Base-by-base conservation (phyloP, 1,284 basidiomycete species). In the Cerioporus squamosus region DNA sequence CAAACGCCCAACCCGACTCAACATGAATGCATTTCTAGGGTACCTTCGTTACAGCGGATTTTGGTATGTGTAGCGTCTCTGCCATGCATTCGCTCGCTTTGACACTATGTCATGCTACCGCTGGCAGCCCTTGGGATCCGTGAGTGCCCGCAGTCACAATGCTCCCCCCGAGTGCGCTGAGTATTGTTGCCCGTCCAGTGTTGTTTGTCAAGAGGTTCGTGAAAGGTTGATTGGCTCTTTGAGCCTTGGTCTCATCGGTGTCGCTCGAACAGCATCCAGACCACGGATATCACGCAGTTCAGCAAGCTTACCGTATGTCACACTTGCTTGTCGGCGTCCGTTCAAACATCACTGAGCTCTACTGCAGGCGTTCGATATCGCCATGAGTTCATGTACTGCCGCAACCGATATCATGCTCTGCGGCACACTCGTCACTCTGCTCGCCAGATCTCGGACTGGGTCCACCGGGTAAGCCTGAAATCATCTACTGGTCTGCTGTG, bases 141-240 rank as follows among this genome's bases (percentile, higher is more conserved):
- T 63, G 42, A 9, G 61, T 55, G 9, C 8, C 8, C n/a, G 12
- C n/a, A 42, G 15, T 9, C n/a, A 12, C n/a, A 22, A 14, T 10
- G 8, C 15, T 18, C 5, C 29, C 5, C 6, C 38, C 14, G 17
- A 14, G 22, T 20, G 36, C 2, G 20, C 40, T 44, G 6, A 15
- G 4, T 9, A 22, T 9, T 14, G 20, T 17, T 23, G 20, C 20
- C 23, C n/a, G 17, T 22, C 18, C 23, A 63, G 62, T 60, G 2
- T 51, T 64, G 3, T 64, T 59, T 39, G n/a, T 58, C 23, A 61
- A 61, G 43, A 59, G 56, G 62, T 56, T 36, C 33, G 33, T 36
- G 33, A 10, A 10, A 36, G 33, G 8, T 10, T 6, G 3, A 36
- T 36, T 7, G 14, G 33, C 14, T 36, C 3, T 44, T 7, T 49